Base-by-base conservation (phyloP, 495 filamentous ascomycete species). In the Hypoxylon fragiforme region DNA sequence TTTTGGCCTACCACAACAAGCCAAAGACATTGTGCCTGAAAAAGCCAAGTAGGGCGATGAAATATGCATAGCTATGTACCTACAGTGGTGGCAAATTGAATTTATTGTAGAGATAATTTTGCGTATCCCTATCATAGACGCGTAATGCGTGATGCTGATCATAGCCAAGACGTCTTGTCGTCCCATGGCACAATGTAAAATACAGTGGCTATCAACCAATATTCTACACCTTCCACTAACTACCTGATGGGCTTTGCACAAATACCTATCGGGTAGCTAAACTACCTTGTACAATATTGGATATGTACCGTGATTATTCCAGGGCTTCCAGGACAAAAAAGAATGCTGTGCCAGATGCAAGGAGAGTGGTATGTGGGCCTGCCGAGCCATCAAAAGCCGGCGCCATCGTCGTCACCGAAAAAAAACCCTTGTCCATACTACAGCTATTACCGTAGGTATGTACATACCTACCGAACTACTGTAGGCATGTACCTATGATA, bases 401-500 rank as follows among this genome's bases (percentile, higher is more conserved):
- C 40, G 30, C 48, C 31, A 30, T 55, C 44, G 52, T 57, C 52
- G 52, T 56, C 52, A 50, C 48, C 44, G 37, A 37, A 47, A 46
- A 32, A 8, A 24, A 0, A 34, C 19, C 37, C 2, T 16, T 44
- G 31, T 41, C 31, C 31, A 7, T 12, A 9, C 31, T 13, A 34
- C 31, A 34, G 3, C 12, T 3, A 7, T 12, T 7, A 34, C 31
- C 9, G 24, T 34, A 34, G 31, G 31, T 34, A 34, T 12, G 6
- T 7, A 7, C 5, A 13, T 34, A 5, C 5, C 3, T 34, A 13
- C n/a, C n/a, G n/a, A n/a, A n/a, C n/a, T 34, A 34, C 7, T 7
- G 6, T 34, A n/a, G n/a, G n/a, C n/a, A 34, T 7, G 31, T 7
- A 13, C 7, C 7, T 34, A 13, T 3, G 3, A 7, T 3, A 12